Percentiles rank a stretch among this genome's conserved stretches.
Evolutionary conservation across 164 flowering plant species (phyloP).

Genomic region (Litsea cubeba): DNA sequence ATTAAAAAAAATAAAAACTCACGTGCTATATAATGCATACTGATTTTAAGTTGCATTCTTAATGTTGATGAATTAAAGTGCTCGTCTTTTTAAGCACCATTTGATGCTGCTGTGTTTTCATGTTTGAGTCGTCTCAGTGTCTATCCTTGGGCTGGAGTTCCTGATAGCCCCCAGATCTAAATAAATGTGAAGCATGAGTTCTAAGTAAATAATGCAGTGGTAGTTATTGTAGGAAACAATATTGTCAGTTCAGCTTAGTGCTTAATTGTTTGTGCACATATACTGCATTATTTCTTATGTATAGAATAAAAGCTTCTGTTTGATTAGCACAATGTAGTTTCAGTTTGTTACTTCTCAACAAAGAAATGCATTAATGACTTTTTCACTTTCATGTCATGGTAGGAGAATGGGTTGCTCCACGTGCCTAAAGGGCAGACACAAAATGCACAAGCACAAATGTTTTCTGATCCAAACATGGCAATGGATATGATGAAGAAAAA

Average conservation of each 20-base stretch:
- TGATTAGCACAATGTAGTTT: too few relatives aligned
- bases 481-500: conserved; percentile 99
- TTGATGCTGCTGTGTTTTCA: not conserved
- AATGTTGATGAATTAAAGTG: too few relatives aligned
- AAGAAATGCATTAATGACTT: not conserved
- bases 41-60: too few relatives aligned
- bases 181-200: not conserved
- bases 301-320: not conserved
- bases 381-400: conserved; percentile 12
- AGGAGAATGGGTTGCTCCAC: conserved; percentile 88
- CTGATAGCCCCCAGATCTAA: not conserved
- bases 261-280: not conserved
- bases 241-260: not conserved
- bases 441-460: conserved; percentile 96
- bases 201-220: not conserved
- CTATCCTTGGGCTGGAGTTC: not conserved
- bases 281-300: not conserved
- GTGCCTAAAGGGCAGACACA: conserved; percentile 89
- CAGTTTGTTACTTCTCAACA: not conserved
- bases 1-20: too few relatives aligned
- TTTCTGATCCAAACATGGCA: conserved; percentile 99
- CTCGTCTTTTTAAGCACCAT: too few relatives aligned
- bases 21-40: too few relatives aligned
- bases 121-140: not conserved
- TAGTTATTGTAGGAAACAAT: not conserved